These are phyloP conservation scores for Deakozyma indianensis DNA, from an alignment of 805 yeast genomes.

Conservation along the genomic window DNA sequence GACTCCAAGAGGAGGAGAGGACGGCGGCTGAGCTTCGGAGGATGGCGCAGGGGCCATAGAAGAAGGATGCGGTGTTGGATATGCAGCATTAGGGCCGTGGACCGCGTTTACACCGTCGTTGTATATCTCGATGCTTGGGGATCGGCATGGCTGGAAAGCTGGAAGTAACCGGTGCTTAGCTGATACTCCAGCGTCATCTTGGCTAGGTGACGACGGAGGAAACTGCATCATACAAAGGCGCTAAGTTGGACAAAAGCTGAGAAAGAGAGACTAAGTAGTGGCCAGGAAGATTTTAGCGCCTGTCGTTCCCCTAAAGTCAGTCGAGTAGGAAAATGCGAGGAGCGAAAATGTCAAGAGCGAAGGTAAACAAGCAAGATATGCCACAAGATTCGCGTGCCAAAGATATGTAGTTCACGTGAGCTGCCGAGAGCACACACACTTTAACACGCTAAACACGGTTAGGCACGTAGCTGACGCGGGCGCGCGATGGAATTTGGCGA, in stretches of 20 bases:
- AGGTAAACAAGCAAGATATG: no score
- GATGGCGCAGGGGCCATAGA: not conserved
- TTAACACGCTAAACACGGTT: not conserved
- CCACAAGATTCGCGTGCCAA: not conserved
- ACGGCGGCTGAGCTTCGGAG: not conserved
- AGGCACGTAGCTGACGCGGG: not conserved
- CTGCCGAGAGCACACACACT: not conserved
- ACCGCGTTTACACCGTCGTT: no score
- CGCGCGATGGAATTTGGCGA: slow-evolving; percentile 2
- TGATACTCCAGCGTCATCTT: not conserved
- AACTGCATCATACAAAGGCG: not conserved
- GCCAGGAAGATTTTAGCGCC: no score
- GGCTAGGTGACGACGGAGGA: not conserved
- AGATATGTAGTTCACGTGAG: not conserved
- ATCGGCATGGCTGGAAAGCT: not conserved
- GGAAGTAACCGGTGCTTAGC: not conserved
- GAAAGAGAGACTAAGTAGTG: no score
- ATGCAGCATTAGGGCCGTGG: no score
- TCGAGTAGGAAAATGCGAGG: no score
- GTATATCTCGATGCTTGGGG: not conserved
- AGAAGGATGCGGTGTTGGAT: not conserved
- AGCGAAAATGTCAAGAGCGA: no score
- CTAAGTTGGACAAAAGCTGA: no score
- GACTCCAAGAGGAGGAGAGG: not conserved
- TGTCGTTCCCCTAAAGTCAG: no score